phyloP scores from a whole-genome alignment of 129 eudicot species.

The Pulicaria dysenterica region DNA sequence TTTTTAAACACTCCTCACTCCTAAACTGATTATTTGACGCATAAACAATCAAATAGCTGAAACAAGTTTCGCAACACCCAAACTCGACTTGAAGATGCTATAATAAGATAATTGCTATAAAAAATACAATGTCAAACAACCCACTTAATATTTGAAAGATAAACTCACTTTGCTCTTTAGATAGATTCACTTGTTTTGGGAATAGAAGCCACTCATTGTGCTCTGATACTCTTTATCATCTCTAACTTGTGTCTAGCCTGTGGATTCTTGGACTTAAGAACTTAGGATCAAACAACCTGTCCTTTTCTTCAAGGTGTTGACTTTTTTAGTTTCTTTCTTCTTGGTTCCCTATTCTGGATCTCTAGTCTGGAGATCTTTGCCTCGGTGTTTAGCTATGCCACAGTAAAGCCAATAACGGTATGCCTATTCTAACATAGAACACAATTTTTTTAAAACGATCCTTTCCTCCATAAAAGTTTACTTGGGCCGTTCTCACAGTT shows the following conservation, averaged over 20 bases:
- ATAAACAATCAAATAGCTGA: too few relatives aligned
- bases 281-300: constrained; percentile 18
- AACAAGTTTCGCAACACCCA: too few relatives aligned
- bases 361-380: too few relatives aligned
- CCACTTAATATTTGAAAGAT: not conserved
- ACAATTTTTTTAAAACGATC: too few relatives aligned
- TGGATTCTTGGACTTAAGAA: constrained; percentile 32
- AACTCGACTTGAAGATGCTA: too few relatives aligned
- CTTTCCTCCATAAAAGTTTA: constrained; percentile 23
- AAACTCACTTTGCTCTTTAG: constrained; percentile 75
- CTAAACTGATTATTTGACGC: too few relatives aligned
- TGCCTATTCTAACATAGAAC: constrained; percentile 44
- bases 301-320: constrained; percentile 25
- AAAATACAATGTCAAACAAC: not conserved
- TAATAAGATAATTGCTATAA: too few relatives aligned
- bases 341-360: too few relatives aligned
- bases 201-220: too few relatives aligned
- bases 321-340: constrained; percentile 53
- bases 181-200: constrained; percentile 63
- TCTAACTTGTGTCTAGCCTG: constrained; percentile 76
- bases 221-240: constrained; percentile 83
- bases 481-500: too few relatives aligned
- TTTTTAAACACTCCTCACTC: too few relatives aligned
- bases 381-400: constrained; percentile 63
- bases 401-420: constrained; percentile 72